Conservation (phyloP, 192 early-diverging fungal genomes). For the Coemansia sp. region DNA sequence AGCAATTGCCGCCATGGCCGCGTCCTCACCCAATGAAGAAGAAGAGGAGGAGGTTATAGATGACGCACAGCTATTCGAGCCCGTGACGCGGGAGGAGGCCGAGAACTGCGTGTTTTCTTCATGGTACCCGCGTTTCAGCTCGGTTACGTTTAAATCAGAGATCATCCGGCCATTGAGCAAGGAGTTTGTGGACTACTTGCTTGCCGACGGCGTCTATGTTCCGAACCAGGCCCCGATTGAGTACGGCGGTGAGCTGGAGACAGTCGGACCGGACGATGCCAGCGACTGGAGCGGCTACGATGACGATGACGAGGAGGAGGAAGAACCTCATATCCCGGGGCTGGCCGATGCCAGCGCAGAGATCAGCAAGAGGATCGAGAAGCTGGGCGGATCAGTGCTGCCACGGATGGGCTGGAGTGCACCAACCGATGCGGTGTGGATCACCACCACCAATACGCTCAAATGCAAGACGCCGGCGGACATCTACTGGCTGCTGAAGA, state of each 20-base stretch:
- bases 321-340: neutral
- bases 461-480: constrained; percentile 72
- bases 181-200: constrained; percentile 79
- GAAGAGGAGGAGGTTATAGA: constrained; percentile 1
- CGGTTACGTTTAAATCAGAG: constrained; percentile 63
- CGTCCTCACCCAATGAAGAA: neutral
- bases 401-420: constrained; percentile 96
- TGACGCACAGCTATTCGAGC: constrained; percentile 38
- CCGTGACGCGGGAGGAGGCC: constrained; percentile 58
- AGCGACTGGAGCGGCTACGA: constrained; percentile 45
- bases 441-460: constrained; percentile 69
- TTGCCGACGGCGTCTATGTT: constrained; percentile 79
- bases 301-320: neutral
- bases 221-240: constrained; percentile 52
- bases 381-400: constrained; percentile 76
- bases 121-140: constrained; percentile 71
- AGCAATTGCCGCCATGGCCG: too few species aligned
- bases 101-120: constrained; percentile 64
- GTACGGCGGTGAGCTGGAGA: constrained; percentile 22
- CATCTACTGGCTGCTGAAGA: constrained; percentile 84
- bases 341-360: constrained; percentile 12
- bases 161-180: constrained; percentile 64
- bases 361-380: constrained; percentile 61
- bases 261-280: constrained; percentile 13
- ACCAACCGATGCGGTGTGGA: constrained; percentile 92